Percentiles rank a stretch among this genome's conserved stretches.
These are phyloP conservation scores for Metschnikowia anglica DNA, from an alignment of 805 yeast species.

Conservation along the genomic window DNA sequence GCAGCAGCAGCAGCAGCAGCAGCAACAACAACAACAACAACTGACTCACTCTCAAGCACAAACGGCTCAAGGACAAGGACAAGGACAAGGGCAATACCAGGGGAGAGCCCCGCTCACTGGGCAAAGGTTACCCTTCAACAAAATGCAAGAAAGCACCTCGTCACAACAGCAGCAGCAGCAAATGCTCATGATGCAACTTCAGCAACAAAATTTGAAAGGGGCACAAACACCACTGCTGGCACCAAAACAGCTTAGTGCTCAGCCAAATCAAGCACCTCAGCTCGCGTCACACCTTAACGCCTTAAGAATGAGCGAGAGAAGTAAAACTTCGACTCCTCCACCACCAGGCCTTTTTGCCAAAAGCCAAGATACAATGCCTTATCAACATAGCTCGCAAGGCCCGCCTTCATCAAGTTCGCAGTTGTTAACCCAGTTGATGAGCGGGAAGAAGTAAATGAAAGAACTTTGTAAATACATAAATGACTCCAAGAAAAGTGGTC, in stretches of 20 bases:
- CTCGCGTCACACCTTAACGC: constrained; percentile 25
- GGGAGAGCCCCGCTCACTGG: constrained; percentile 5
- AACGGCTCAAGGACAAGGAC: constrained; percentile 15
- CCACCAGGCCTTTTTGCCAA: constrained; percentile 66
- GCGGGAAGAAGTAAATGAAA: constrained; percentile 55
- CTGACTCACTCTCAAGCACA: constrained; percentile 22
- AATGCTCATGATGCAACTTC: constrained; percentile 17
- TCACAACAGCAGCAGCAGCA: constrained; percentile 14
- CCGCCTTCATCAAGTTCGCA: constrained; percentile 66
- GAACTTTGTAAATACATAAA: neutral
- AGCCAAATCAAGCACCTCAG: constrained; percentile 13
- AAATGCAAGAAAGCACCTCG: constrained; percentile 1
- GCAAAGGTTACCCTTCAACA: constrained; percentile 1
- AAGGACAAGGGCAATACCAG: constrained; percentile 3
- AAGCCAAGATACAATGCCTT: constrained; percentile 14
- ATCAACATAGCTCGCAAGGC: constrained; percentile 12
- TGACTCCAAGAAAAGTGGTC: neutral
- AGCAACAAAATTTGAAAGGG: constrained; percentile 12
- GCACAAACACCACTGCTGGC: constrained; percentile 3
- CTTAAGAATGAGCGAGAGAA: constrained; percentile 33
- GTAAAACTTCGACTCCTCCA: constrained; percentile 56
- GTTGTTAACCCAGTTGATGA: constrained; percentile 78
- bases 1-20: constrained; percentile 31
- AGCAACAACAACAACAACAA: constrained; percentile 30
- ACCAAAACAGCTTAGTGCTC: constrained; percentile 3